phyloP scores from a whole-genome alignment of 495 filamentous ascomycete genomes.

The Penicillium lagena region DNA sequence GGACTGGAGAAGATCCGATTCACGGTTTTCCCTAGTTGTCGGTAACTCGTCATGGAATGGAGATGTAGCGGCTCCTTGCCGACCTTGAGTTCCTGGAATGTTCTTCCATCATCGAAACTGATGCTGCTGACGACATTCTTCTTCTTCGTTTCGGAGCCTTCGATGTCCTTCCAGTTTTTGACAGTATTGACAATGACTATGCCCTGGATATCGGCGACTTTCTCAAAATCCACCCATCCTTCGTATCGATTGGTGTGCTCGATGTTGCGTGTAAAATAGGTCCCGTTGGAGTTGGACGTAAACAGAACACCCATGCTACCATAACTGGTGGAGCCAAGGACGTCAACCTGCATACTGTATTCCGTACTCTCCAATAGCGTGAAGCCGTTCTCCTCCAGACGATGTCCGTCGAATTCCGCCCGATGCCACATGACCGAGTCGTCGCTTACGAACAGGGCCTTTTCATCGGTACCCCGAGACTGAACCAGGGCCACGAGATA shows the following conservation, averaged over 20 bases:
- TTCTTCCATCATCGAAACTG: constrained; percentile 89
- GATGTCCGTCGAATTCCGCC: constrained; percentile 81
- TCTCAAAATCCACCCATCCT: constrained; percentile 88
- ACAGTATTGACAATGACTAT: constrained; percentile 87
- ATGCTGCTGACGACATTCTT: constrained; percentile 74
- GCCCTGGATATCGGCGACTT: constrained; percentile 81
- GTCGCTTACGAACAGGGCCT: constrained; percentile 77
- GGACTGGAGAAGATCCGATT: constrained; percentile 91
- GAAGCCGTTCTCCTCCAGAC: constrained; percentile 78
- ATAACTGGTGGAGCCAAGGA: constrained; percentile 26
- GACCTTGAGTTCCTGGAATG: constrained; percentile 60
- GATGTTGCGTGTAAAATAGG: constrained; percentile 85
- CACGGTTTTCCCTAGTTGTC: constrained; percentile 26
- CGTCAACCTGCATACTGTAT: constrained; percentile 95
- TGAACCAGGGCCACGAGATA: constrained; percentile 79
- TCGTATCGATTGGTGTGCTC: constrained; percentile 81
- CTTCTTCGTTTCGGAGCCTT: constrained; percentile 35
- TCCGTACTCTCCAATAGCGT: constrained; percentile 92
- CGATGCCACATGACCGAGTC: constrained; percentile 83
- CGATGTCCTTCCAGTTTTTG: constrained; percentile 74
- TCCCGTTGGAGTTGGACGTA: constrained; percentile 93
- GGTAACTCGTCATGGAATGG: constrained; percentile 75
- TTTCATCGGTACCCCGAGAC: constrained; percentile 73
- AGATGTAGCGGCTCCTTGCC: constrained; percentile 64
- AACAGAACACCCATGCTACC: constrained; percentile 73